Evolutionary conservation across 1,284 basidiomycete genomes (phyloP).

Genomic region (Peniophora sp.): DNA sequence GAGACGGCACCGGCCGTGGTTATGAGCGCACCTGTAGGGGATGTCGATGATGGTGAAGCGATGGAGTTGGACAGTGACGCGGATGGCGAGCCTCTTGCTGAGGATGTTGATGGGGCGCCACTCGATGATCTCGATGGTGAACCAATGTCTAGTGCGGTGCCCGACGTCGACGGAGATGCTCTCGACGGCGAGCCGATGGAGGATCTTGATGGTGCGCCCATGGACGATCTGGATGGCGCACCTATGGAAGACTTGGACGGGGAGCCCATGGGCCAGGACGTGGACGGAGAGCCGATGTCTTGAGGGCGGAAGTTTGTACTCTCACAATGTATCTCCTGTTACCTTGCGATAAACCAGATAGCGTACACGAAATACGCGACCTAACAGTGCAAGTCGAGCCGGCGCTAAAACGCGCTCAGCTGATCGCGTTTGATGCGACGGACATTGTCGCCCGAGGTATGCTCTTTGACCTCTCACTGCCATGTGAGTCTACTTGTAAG

Average conservation of each 20-base stretch:
- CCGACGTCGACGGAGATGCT: constrained; percentile 27
- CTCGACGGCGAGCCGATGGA: constrained; percentile 22
- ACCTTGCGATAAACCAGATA: no score
- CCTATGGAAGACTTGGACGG: constrained; percentile 25
- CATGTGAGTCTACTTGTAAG: no score
- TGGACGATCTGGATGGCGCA: constrained; percentile 25
- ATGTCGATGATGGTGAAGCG: constrained; percentile 31
- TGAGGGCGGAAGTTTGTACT: constrained; percentile 18
- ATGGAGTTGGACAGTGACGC: constrained; percentile 21
- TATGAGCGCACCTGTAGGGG: constrained; percentile 28
- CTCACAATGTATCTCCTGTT: background rate
- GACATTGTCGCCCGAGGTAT: no score
- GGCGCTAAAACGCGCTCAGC: no score
- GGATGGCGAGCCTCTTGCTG: constrained; percentile 32
- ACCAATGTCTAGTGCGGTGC: constrained; percentile 11
- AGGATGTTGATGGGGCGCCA: constrained; percentile 28
- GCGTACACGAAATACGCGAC: no score
- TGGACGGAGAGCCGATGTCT: constrained; percentile 37
- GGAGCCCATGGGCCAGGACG: constrained; percentile 26
- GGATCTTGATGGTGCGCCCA: constrained; percentile 34
- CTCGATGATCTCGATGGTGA: constrained; percentile 27
- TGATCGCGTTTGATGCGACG: no score
- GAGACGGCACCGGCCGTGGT: constrained; percentile 29
- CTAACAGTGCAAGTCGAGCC: no score
- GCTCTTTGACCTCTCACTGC: no score